These are phyloP conservation scores for Zanthoxylum bungeanum DNA, from an alignment of 345 rosid species.

Conservation along the genomic window DNA sequence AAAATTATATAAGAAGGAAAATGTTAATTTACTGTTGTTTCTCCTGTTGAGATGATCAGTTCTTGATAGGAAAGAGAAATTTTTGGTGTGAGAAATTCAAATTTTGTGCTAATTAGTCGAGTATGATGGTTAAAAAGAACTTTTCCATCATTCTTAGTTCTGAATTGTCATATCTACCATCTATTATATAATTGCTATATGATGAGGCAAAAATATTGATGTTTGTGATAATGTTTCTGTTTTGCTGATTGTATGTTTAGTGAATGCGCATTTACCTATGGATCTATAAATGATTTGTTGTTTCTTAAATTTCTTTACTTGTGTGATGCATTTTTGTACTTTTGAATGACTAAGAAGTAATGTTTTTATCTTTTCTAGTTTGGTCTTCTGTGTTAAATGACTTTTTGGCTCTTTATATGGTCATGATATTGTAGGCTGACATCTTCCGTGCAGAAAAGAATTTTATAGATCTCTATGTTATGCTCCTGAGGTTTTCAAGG, in stretches of 20 bases:
- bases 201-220: background rate
- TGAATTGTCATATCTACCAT: background rate
- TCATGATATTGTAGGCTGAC: constrained; percentile 57
- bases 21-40: background rate
- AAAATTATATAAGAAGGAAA: background rate
- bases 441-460: constrained; percentile 91
- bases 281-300: background rate
- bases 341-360: background rate
- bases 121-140: background rate
- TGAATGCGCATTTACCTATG: background rate
- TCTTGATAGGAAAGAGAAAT: background rate
- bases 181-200: background rate
- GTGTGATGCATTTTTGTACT: background rate
- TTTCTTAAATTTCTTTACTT: background rate
- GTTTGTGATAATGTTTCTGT: background rate
- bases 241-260: background rate
- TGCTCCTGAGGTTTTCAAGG: constrained; percentile 98
- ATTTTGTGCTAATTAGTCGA: constrained; percentile 1
- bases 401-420: background rate
- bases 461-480: constrained; percentile 75
- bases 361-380: background rate
- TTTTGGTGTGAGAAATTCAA: background rate
- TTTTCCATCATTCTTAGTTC: background rate
- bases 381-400: background rate
- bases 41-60: background rate